phyloP scores from a whole-genome alignment of 495 filamentous ascomycete species.

The Lichina pygmaea region DNA sequence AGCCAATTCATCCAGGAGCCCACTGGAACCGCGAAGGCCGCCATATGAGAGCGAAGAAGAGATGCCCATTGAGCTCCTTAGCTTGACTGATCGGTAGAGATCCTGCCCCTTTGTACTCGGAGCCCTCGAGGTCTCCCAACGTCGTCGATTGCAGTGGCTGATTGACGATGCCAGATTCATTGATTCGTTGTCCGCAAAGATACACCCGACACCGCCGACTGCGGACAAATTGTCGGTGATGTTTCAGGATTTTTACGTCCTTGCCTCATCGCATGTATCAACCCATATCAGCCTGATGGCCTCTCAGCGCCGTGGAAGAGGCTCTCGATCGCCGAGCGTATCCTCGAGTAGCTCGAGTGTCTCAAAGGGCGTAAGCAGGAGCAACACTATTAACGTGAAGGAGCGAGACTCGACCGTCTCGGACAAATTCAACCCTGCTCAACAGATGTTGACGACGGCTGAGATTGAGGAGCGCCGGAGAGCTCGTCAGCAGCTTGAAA shows the following conservation, averaged over 20 bases:
- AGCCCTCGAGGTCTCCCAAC: background rate
- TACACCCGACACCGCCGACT: slow-evolving; percentile 58
- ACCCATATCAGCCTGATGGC: slow-evolving; percentile 70
- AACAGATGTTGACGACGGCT: slow-evolving; percentile 77
- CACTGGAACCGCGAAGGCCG: background rate
- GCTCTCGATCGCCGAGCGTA: slow-evolving; percentile 22
- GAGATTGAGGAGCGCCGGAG: slow-evolving; percentile 59
- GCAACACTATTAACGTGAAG: slow-evolving; percentile 1
- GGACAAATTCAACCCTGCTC: slow-evolving; percentile 18
- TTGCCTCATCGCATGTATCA: slow-evolving; percentile 55
- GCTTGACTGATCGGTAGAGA: slow-evolving; percentile 57
- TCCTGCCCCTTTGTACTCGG: no score
- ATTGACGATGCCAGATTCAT: slow-evolving; percentile 39
- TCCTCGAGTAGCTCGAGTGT: slow-evolving; percentile 21
- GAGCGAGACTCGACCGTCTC: background rate
- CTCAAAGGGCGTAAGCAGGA: background rate
- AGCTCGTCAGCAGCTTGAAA: slow-evolving; percentile 47
- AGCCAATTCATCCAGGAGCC: background rate
- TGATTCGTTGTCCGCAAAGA: slow-evolving; percentile 66
- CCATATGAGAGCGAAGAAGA: slow-evolving; percentile 22
- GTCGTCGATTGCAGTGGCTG: background rate
- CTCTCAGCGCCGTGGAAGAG: slow-evolving; percentile 40
- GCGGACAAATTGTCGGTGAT: slow-evolving; percentile 61
- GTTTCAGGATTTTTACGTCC: slow-evolving; percentile 85
- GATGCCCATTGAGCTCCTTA: slow-evolving; percentile 76